These are phyloP conservation scores for Pyrrhoderma lamaoense DNA, from an alignment of 1,284 basidiomycete genomes.

Conservation along the genomic window DNA sequence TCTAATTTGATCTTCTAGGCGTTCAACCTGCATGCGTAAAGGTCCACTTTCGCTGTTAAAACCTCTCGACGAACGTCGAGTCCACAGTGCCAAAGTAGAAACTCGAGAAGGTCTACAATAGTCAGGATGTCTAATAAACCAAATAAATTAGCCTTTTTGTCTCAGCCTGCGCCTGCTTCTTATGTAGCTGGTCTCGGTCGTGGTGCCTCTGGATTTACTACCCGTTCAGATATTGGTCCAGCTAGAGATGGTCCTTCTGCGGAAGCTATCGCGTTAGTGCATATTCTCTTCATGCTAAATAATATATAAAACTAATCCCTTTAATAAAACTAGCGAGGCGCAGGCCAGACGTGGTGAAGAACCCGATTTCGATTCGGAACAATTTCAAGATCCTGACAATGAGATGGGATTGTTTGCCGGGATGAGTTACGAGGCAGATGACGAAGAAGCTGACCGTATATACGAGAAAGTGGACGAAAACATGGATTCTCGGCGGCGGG, in stretches of 20 bases:
- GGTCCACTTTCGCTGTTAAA: no score
- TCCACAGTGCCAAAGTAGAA: no score
- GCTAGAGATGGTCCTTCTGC: slow-evolving; percentile 91
- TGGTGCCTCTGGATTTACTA: slow-evolving; percentile 97
- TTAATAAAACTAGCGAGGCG: slow-evolving; percentile 52
- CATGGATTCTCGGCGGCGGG: slow-evolving; percentile 83
- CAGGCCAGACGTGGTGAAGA: slow-evolving; percentile 83
- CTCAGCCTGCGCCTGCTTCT: slow-evolving; percentile 85
- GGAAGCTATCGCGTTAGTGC: slow-evolving; percentile 73
- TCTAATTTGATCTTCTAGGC: no score
- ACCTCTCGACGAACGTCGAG: no score
- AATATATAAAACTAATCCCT: neutral
- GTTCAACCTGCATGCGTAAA: no score
- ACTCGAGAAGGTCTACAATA: neutral
- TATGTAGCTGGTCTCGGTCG: slow-evolving; percentile 96
- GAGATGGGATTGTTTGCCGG: slow-evolving; percentile 95
- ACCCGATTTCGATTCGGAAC: slow-evolving; percentile 77
- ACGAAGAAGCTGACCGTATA: slow-evolving; percentile 95
- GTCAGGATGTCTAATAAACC: slow-evolving; percentile 45
- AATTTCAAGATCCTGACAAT: slow-evolving; percentile 95
- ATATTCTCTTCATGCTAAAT: neutral
- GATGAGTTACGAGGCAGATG: slow-evolving; percentile 93
- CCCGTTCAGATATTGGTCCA: slow-evolving; percentile 97
- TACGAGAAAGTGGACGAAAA: slow-evolving; percentile 86
- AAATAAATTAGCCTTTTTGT: slow-evolving; percentile 76